phyloP scores from a whole-genome alignment of 441 rosid species.

The Sinapis alba region DNA sequence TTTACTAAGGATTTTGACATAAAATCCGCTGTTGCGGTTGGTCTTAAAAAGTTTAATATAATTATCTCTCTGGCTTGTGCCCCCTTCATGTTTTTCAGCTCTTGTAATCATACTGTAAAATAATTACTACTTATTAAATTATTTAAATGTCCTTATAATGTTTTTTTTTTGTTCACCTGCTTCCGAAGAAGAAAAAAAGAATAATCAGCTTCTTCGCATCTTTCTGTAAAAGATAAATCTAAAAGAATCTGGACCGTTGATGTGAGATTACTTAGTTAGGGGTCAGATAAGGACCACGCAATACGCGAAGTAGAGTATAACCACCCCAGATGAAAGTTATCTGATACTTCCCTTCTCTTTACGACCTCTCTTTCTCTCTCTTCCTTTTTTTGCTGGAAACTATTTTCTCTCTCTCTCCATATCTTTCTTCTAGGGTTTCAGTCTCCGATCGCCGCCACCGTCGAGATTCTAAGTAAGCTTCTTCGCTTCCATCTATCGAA shows the following conservation, averaged over 20 bases:
- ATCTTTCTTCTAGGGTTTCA: constrained; percentile 38
- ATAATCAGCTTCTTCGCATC: constrained; percentile 1
- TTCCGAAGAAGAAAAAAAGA: neutral
- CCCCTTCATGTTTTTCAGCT: constrained; percentile 22
- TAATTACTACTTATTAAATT: neutral
- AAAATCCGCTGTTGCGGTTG: too few species aligned
- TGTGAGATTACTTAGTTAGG: constrained; percentile 8
- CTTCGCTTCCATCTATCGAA: constrained; percentile 9
- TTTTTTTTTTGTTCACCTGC: neutral
- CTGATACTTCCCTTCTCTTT: constrained; percentile 34
- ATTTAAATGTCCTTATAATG: neutral
- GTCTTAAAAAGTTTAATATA: constrained; percentile 8
- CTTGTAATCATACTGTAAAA: constrained; percentile 5
- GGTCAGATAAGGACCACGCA: constrained; percentile 35
- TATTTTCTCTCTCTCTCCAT: constrained; percentile 22
- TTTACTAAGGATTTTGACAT: too few species aligned
- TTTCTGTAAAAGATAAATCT: neutral
- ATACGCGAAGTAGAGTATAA: constrained; percentile 24
- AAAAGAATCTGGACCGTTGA: constrained; percentile 21
- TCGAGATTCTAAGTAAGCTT: constrained; percentile 28
- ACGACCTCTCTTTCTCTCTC: constrained; percentile 23
- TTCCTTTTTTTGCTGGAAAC: constrained; percentile 38
- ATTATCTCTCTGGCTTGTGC: constrained; percentile 29
- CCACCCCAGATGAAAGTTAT: constrained; percentile 15
- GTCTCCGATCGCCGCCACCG: constrained; percentile 38